Evolutionary conservation across 83 land plant genomes (phyloP).

Genomic region (Picea mariana): DNA sequence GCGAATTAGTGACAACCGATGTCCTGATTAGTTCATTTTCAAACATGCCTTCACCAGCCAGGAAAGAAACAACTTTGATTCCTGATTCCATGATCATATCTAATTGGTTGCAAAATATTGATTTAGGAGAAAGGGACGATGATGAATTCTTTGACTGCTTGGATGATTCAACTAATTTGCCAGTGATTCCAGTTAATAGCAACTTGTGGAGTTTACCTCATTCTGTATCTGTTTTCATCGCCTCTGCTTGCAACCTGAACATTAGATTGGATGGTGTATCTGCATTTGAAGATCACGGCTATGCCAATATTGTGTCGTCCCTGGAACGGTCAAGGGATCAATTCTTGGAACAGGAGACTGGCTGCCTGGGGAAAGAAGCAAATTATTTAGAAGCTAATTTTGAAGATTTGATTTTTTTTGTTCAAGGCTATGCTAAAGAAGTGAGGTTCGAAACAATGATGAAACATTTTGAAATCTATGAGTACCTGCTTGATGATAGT

Average conservation of each 20-base stretch:
- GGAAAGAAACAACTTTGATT: constrained; percentile 23
- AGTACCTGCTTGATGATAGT: constrained; percentile 22
- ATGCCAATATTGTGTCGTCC: background rate
- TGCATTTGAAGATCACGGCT: constrained; percentile 36
- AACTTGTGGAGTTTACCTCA: constrained; percentile 86
- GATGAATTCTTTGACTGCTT: constrained; percentile 97
- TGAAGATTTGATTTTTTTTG: constrained; percentile 23
- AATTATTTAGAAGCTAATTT: constrained; percentile 26
- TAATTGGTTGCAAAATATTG: constrained; percentile 71
- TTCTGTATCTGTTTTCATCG: constrained; percentile 84
- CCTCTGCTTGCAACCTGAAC: constrained; percentile 65
- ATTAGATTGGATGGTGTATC: constrained; percentile 38
- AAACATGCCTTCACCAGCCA: constrained; percentile 1
- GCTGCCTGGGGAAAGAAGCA: background rate
- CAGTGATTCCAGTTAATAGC: constrained; percentile 42
- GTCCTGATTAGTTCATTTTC: constrained; percentile 13
- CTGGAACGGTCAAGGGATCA: background rate
- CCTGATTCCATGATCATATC: constrained; percentile 51
- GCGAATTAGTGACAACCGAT: too few species aligned
- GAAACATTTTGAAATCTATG: constrained; percentile 37
- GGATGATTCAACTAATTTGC: constrained; percentile 78
- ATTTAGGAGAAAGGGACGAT: constrained; percentile 50
- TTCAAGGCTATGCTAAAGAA: constrained; percentile 54
- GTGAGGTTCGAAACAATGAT: constrained; percentile 35
- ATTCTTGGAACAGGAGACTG: background rate